Base-by-base conservation (phyloP, 139 green algal species). In the Asterochloris erici region DNA sequence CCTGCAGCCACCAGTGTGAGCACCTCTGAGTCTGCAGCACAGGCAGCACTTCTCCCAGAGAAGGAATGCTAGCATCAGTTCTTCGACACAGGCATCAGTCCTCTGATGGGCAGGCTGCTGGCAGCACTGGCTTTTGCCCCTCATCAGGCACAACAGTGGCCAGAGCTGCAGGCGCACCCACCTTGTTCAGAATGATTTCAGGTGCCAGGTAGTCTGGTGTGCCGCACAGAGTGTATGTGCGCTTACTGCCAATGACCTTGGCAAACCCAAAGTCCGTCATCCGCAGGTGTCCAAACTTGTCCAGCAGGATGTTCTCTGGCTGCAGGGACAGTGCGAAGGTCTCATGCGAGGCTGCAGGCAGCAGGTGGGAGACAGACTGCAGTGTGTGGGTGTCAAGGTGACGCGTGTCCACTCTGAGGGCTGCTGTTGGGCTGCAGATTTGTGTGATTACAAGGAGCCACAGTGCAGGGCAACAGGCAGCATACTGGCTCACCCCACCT, bases 241-340 rank as follows among this genome's bases (percentile, higher is more conserved):
- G 84, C 29, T 84, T 82, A 23, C 47, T 79, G 17, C 14, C 23
- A 28, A 94, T 70, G 60, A 86, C 64, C 81, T 96, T 96, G 11
- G 92, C 91, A 84, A 97, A 97, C 0, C 94, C 94, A 85, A 97
- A 94, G 83, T 97, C 94, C 15, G 93, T 92, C 1, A 97, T 86
- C 70, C 91, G 90, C 19, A 95, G 47, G 84, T 95, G 86, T 24
- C 93, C 93, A 10, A 91, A 82, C 11, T 38, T 38, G 17, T 89
- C 91, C 62, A 97, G 84, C 24, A 97, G 82, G 74, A 96, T 54
- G 82, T 97, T 97, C 77, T 97, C 92, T 28, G 93, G 93, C 89
- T 96, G 90, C 62, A 84, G 4, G n/a, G 38, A 54, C 38, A 54
- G 38, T 54, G 38, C 2, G 38, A 54, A 54, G 38, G 38, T 54